A percentile compares a stretch with the other conserved stretches of the same genome.
Evolutionary conservation across 106 monocot genomes (phyloP).

Genomic region (Xerophyta viscosa): DNA sequence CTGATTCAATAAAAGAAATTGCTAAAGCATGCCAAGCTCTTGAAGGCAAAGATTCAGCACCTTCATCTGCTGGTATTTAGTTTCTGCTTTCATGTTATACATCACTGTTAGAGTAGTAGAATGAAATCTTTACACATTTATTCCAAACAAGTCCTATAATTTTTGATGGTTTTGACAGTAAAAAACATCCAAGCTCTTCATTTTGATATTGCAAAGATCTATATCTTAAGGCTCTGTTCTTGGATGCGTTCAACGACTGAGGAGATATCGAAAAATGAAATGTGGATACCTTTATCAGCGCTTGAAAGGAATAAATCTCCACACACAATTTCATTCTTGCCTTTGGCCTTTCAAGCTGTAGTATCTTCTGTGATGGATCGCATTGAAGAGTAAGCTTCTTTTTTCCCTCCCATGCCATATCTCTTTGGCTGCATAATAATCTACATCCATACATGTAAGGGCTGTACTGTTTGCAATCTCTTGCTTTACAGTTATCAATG

Average conservation of each 20-base stretch:
- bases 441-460: no score
- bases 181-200: constrained; percentile 59
- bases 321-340: constrained; percentile 83
- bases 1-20: constrained; percentile 77
- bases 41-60: constrained; percentile 85
- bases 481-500: no score
- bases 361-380: constrained; percentile 84
- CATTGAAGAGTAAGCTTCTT: constrained; percentile 61
- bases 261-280: constrained; percentile 77
- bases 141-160: background rate
- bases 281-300: constrained; percentile 85
- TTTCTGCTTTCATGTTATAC: background rate
- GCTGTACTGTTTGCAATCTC: no score
- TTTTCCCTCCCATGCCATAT: no score
- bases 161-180: constrained; percentile 42
- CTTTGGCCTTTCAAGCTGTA: constrained; percentile 62
- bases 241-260: constrained; percentile 86
- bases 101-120: background rate
- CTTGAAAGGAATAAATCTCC: constrained; percentile 90
- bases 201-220: constrained; percentile 84
- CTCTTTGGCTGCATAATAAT: no score
- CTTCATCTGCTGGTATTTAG: constrained; percentile 64
- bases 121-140: no score
- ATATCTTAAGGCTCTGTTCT: constrained; percentile 82
- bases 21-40: constrained; percentile 67